Base-by-base conservation (phyloP, 108 stramenopile species). In the Mediolabrus comicus region DNA sequence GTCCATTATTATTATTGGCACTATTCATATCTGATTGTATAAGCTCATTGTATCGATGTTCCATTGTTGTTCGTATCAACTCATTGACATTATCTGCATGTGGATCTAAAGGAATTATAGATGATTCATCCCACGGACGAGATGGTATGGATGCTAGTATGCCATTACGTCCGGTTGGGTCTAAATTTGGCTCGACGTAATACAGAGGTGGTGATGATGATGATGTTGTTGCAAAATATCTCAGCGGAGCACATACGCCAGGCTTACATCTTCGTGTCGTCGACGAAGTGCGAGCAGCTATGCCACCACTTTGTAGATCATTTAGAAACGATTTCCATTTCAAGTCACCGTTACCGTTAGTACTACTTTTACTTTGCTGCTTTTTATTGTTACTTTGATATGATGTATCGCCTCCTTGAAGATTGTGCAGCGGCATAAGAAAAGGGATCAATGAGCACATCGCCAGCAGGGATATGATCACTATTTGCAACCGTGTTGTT, bases 71-170 rank as follows among this genome's bases (percentile, higher is more conserved):
- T 3, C 71, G 35, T 3, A 79, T 30, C 33, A 34, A 32, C 7
- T 39, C 51, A 22, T 57, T 26, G 35, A 66, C 51, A 32, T 51
- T 53, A n/a, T 39, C 49, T 10, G 59, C 10, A 14, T 65, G 10
- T 19, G 63, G 62, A 57, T 79, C 56, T 3, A 79, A 26, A 3
- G 70, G 77, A 30, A 30, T 57, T 1, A 79, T 53, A n/a, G 66
- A 57, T 4, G 60, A 49, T 46, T 79, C 70, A 28, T 67, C 51
- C 77, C 77, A 79, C 22, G 70, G 65, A 29, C 77, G 77, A 55
- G 77, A 73, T 3, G 72, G 57, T 16, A 73, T 49, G 13, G 58
- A 26, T 24, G 63, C 25, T 53, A 51, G 66, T 46, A 70, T 58
- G 17, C 63, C 67, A 58, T 68, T 14, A 0, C 52, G 41, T 31